These are phyloP conservation scores for Cyclotella kingstonii DNA, from an alignment of 108 stramenopile species.

Conservation along the genomic window DNA sequence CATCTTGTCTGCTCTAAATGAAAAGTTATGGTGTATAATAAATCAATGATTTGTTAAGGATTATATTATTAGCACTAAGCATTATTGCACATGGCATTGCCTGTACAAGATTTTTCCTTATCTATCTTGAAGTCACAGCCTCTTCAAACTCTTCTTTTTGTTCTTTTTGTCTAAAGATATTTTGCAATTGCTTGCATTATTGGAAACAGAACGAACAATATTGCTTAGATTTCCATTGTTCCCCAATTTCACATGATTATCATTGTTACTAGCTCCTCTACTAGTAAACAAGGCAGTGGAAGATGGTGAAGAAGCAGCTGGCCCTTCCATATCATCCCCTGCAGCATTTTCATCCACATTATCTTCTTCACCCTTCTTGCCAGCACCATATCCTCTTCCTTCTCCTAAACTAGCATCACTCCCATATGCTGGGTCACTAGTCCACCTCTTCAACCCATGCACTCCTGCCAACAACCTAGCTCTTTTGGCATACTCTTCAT, in stretches of 20 bases:
- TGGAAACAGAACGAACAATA: conserved; percentile 13
- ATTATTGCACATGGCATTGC: no score
- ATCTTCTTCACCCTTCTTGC: conserved; percentile 1
- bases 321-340: conserved; percentile 12
- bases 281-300: not conserved
- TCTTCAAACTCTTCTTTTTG: conserved; percentile 79
- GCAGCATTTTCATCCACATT: not conserved
- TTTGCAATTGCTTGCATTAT: conserved; percentile 8
- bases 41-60: no score
- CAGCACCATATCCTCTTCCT: no score
- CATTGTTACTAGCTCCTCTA: no score
- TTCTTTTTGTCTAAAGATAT: conserved; percentile 49
- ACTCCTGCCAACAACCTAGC: conserved; percentile 93
- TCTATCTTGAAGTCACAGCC: conserved; percentile 37
- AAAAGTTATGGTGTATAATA: no score
- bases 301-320: not conserved
- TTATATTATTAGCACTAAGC: no score
- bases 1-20: no score
- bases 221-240: conserved; percentile 31
- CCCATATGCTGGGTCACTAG: no score
- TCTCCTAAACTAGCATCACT: not conserved
- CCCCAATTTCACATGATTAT: conserved; percentile 9
- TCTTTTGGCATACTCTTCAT: conserved; percentile 94
- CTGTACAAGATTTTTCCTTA: not conserved
- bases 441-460: conserved; percentile 69